These are phyloP conservation scores for Diaporthe humulicola DNA, from an alignment of 2,329 filamentous ascomycete genomes.

Conservation along the genomic window DNA sequence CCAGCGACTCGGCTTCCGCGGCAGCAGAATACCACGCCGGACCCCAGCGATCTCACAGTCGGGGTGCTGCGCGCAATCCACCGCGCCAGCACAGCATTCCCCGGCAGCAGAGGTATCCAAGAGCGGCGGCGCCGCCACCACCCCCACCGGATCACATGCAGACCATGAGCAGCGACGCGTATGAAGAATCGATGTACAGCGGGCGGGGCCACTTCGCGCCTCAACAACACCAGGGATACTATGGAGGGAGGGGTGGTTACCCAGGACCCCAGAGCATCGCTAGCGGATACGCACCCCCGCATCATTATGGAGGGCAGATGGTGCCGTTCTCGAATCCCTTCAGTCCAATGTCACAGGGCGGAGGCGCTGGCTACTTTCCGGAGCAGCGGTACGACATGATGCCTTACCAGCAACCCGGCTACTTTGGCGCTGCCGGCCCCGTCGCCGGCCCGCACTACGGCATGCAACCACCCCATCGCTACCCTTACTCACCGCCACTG, in stretches of 20 bases:
- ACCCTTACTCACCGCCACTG: conserved; percentile 55
- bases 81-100: conserved; percentile 55
- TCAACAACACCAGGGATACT: conserved; percentile 48
- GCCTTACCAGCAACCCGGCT: conserved; percentile 59
- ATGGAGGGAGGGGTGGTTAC: conserved; percentile 53
- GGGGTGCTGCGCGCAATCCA: conserved; percentile 53
- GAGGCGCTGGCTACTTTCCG: conserved; percentile 57
- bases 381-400: conserved; percentile 63
- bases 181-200: conserved; percentile 64
- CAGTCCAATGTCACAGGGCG: conserved; percentile 53
- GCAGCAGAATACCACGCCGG: conserved; percentile 51
- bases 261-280: conserved; percentile 59
- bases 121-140: conserved; percentile 49
- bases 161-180: conserved; percentile 72
- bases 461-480: conserved; percentile 52
- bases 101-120: conserved; percentile 47
- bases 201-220: conserved; percentile 51
- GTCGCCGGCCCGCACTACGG: conserved; percentile 42
- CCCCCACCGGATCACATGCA: conserved; percentile 49
- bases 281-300: conserved; percentile 57
- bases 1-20: conserved; percentile 70
- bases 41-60: conserved; percentile 46
- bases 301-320: conserved; percentile 57
- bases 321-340: conserved; percentile 65
- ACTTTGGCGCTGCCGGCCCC: conserved; percentile 48